Evolutionary conservation across 1,284 basidiomycete genomes (phyloP).

Genomic region (Pseudomicrostroma phylloplanum): DNA sequence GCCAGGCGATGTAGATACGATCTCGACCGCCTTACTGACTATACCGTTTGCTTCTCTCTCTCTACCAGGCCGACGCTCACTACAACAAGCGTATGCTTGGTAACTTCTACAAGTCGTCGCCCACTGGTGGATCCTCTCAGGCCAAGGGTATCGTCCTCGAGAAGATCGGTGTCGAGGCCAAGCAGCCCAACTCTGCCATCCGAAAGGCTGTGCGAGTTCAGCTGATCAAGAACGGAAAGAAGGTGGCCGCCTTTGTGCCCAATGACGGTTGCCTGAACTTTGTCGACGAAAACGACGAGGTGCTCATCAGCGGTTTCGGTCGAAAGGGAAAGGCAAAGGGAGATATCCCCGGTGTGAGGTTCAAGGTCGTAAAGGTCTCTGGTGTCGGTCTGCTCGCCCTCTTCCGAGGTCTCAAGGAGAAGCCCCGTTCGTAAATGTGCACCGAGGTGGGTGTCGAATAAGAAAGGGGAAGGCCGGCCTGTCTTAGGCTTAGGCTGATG

Average conservation of each 20-base stretch:
- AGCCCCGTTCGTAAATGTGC: conserved; percentile 42
- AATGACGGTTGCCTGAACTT: conserved; percentile 99
- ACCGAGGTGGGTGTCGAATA: neutral
- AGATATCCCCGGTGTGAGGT: conserved; percentile 81
- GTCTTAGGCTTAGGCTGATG: too few relatives aligned
- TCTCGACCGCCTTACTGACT: conserved; percentile 1
- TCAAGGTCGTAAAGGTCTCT: conserved; percentile 99
- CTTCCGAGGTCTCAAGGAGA: conserved; percentile 45
- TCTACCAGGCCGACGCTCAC: conserved; percentile 79
- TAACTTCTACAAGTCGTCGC: conserved; percentile 99
- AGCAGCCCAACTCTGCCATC: conserved; percentile 79
- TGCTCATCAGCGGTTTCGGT: conserved; percentile 99
- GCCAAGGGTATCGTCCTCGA: conserved; percentile 99
- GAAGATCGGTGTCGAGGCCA: conserved; percentile 82
- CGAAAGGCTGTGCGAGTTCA: conserved; percentile 99
- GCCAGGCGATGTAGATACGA: neutral
- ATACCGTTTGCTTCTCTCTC: neutral
- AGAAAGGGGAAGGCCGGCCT: too few relatives aligned
- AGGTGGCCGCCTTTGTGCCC: conserved; percentile 56
- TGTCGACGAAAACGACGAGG: conserved; percentile 95
- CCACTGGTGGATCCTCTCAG: conserved; percentile 97
- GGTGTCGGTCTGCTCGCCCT: conserved; percentile 75
- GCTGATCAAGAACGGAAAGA: conserved; percentile 99
- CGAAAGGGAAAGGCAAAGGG: conserved; percentile 98
- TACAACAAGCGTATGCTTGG: conserved; percentile 99